phyloP scores from a whole-genome alignment of 2,329 filamentous ascomycete species.

The Botrytis porri region DNA sequence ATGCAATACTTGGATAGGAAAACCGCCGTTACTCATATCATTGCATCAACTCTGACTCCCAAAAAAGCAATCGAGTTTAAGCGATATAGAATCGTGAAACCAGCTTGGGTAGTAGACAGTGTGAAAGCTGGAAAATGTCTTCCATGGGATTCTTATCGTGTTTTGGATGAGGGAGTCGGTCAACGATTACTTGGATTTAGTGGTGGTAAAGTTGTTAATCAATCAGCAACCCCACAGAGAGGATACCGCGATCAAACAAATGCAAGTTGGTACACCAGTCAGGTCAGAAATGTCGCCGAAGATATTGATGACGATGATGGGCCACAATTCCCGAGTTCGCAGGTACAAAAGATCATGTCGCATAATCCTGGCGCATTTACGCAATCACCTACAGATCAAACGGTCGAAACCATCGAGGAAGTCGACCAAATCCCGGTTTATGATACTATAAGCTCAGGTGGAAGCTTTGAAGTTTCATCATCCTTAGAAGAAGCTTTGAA shows the following conservation, averaged over 20 bases:
- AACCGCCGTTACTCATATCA: slow-evolving; percentile 92
- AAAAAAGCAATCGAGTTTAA: slow-evolving; percentile 90
- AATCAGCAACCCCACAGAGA: slow-evolving; percentile 56
- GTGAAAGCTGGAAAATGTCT: slow-evolving; percentile 75
- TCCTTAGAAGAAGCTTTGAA: slow-evolving; percentile 38
- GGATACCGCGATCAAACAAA: slow-evolving; percentile 81
- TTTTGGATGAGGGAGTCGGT: slow-evolving; percentile 77
- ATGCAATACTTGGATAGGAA: slow-evolving; percentile 94
- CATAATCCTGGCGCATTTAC: slow-evolving; percentile 22
- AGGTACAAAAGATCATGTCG: slow-evolving; percentile 17
- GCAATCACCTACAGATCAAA: slow-evolving; percentile 12
- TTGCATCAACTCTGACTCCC: slow-evolving; percentile 83
- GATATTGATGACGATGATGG: slow-evolving; percentile 45
- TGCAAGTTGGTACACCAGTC: slow-evolving; percentile 76
- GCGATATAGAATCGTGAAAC: slow-evolving; percentile 88
- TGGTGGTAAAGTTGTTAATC: slow-evolving; percentile 63
- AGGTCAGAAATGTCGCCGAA: slow-evolving; percentile 52
- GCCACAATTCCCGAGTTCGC: slow-evolving; percentile 33
- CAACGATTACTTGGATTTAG: slow-evolving; percentile 72
- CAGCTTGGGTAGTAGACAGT: slow-evolving; percentile 91
- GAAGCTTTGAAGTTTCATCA: slow-evolving; percentile 36
- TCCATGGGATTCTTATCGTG: slow-evolving; percentile 81
- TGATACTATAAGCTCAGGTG: slow-evolving; percentile 26
- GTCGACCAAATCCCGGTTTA: slow-evolving; percentile 4
- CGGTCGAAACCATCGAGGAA: slow-evolving; percentile 15